phyloP scores from a whole-genome alignment of 768 basidiomycete genomes.

The Pholiota molesta region DNA sequence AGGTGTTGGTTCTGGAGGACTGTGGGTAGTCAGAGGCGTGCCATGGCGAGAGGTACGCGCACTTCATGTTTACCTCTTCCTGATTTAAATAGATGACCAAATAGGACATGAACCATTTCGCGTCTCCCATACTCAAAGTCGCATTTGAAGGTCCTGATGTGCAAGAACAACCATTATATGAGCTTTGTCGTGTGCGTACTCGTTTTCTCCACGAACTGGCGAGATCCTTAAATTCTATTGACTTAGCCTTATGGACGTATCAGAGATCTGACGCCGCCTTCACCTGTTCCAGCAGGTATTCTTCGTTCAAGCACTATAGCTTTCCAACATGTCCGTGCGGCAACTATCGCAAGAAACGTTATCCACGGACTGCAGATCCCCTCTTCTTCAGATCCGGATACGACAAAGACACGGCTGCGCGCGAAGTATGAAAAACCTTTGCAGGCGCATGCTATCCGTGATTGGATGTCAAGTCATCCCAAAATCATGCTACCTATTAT shows the following conservation, averaged over 20 bases:
- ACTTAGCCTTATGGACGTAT: conserved; percentile 83
- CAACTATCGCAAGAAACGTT: conserved; percentile 83
- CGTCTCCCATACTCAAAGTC: conserved; percentile 73
- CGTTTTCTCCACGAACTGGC: not conserved
- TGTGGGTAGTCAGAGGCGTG: conserved; percentile 76
- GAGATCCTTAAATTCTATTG: conserved; percentile 10
- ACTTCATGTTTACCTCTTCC: not conserved
- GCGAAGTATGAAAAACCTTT: conserved; percentile 65
- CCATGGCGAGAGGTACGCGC: conserved; percentile 79
- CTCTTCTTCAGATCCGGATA: conserved; percentile 21
- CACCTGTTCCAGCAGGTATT: conserved; percentile 64
- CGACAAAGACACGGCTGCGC: conserved; percentile 50
- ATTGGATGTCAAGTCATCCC: conserved; percentile 88
- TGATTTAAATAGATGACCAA: not conserved
- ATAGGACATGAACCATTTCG: conserved; percentile 86
- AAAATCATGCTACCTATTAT: conserved; percentile 79
- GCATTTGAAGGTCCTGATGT: conserved; percentile 90
- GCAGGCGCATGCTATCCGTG: conserved; percentile 66
- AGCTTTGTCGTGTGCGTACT: conserved; percentile 68
- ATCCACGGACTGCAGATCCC: conserved; percentile 60
- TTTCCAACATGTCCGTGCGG: conserved; percentile 66
- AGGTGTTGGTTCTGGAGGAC: conserved; percentile 49
- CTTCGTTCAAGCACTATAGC: conserved; percentile 66
- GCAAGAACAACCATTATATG: conserved; percentile 77
- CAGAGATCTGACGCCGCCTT: conserved; percentile 60